Conservation (phyloP, 331 rosid genomes). For the Ulmus americana region DNA sequence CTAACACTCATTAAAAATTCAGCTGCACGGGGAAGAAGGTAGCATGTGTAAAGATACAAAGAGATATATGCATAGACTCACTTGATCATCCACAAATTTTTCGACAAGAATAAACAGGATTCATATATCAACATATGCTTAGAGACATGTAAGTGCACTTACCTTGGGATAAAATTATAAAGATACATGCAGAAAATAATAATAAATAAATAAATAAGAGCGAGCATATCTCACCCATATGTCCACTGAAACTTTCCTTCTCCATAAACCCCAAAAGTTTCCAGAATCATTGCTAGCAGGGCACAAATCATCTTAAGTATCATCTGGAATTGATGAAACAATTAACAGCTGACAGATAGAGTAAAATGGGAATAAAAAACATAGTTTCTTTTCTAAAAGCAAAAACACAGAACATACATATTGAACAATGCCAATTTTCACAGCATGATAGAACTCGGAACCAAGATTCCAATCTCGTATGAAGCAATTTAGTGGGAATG, state of each 20-base stretch:
- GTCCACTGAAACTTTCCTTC: constrained; percentile 92
- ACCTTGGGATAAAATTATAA: background rate
- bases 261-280: constrained; percentile 89
- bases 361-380: background rate
- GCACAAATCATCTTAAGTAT: constrained; percentile 92
- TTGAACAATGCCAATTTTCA: constrained; percentile 97
- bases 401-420: constrained; percentile 60
- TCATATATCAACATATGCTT: no score
- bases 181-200: constrained; percentile 5
- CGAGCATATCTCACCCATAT: constrained; percentile 61
- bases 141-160: background rate
- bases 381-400: background rate
- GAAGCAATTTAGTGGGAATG: constrained; percentile 78
- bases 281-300: constrained; percentile 81
- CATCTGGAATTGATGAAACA: constrained; percentile 60
- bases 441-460: constrained; percentile 81
- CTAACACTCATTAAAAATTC: background rate
- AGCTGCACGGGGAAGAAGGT: background rate
- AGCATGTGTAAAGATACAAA: no score
- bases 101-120: no score
- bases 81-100: background rate
- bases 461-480: constrained; percentile 90
- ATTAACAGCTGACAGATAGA: constrained; percentile 17
- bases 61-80: background rate
- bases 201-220: background rate